Evolutionary conservation across 1,284 basidiomycete species (phyloP), one percentile per base, ranked within the genome.

Genomic region (Papiliotrema flavescens): DNA sequence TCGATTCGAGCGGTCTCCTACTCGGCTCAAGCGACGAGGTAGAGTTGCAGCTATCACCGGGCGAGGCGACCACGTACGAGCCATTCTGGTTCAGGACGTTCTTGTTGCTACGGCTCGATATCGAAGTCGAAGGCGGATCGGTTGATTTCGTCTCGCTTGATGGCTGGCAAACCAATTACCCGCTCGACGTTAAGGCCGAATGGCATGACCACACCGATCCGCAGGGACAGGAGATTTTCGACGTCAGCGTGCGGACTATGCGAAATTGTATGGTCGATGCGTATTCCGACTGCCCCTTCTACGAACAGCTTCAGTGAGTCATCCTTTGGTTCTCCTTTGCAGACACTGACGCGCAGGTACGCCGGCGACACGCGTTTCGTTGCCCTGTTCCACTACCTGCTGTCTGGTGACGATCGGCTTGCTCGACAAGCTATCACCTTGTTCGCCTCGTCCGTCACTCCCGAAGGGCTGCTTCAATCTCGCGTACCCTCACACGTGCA

Each of bases 31-130:
- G 26, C 26, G 66, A 68, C 53, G 56, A 60, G 40, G 55, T 68
- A 11, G 52, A 23, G 2, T 51, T 65, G 11, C 43, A 57, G 3
- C n/a, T 65, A 24, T 36, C 52, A 9, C 50, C 48, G 2, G 57
- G 52, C 17, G 36, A 55, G 13, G 41, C 24, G 19, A 37, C 36
- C 2, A 22, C 40, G 2, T 66, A 64, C 28, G 66, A 68, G 44
- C 66, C 66, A 6, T 68, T 68, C 50, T 68, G 66, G 66, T 68
- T 62, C 41, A 35, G 64, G n/a, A 66, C 66, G 0, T 66, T 68
- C 50, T 47, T 58, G 8, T 40, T 65, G 11, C 47, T 66, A 9
- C 56, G 58, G 1, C 41, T 66, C 13, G 51, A 63, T 23, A 23
- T 66, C 8, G 40, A 36, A 15, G 37, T 45, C 2, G 53, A 47